phyloP scores from a whole-genome alignment of 2,329 filamentous ascomycete genomes.

The Paramyrothecium sp. region DNA sequence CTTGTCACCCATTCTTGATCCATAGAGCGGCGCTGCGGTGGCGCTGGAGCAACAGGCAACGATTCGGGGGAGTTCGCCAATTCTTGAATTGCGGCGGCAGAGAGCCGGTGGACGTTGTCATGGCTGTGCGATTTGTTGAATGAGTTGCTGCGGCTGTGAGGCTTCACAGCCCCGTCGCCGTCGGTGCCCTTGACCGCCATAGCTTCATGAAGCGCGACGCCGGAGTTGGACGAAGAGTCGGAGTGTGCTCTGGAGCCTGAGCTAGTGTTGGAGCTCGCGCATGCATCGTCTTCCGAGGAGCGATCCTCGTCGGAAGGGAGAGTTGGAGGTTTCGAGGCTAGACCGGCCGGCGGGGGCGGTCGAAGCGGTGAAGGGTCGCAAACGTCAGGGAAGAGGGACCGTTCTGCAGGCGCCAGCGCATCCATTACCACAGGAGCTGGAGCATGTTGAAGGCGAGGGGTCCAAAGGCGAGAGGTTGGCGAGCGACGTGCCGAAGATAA shows the following conservation, averaged over 20 bases:
- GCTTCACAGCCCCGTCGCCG: conserved; percentile 8
- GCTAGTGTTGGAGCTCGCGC: conserved; percentile 16
- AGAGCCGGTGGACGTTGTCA: conserved; percentile 52
- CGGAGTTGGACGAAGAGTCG: conserved; percentile 28
- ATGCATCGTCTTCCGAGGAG: conserved; percentile 26
- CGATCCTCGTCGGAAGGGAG: conserved; percentile 27
- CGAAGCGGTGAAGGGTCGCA: not conserved
- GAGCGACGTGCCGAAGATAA: not conserved
- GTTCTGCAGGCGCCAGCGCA: conserved; percentile 1
- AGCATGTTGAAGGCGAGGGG: not conserved
- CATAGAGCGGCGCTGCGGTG: conserved; percentile 33
- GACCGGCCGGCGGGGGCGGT: not conserved
- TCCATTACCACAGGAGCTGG: not conserved
- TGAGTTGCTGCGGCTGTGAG: conserved; percentile 25
- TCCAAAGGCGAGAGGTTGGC: not conserved
- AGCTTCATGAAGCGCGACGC: conserved; percentile 21
- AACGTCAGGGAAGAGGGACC: not conserved
- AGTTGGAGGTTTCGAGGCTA: conserved; percentile 13
- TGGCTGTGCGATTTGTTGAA: conserved; percentile 29
- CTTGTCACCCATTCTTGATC: conserved; percentile 33
- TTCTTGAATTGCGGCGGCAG: conserved; percentile 57
- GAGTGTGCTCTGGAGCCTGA: conserved; percentile 12
- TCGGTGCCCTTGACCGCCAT: conserved; percentile 4
- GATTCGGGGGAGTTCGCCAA: conserved; percentile 57
- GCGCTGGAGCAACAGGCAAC: conserved; percentile 49